Conservation (phyloP, 805 yeast genomes). For the Sugiyamaella marilandica region DNA sequence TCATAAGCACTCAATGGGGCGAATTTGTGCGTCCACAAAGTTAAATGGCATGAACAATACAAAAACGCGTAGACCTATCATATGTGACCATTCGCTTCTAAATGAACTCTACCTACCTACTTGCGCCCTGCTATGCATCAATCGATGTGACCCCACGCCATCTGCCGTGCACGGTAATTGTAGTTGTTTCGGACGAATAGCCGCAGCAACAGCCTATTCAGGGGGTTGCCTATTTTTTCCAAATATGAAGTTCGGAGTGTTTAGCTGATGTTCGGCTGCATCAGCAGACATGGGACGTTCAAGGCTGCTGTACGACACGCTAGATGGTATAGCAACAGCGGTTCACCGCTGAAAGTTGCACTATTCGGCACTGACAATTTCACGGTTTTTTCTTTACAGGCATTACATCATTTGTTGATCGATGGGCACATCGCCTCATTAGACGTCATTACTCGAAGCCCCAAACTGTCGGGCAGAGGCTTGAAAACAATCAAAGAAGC, state of each 20-base stretch:
- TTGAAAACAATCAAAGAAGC: conserved; percentile 44
- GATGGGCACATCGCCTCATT: conserved; percentile 32
- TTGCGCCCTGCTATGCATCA: no score
- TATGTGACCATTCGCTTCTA: no score
- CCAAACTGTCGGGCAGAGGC: conserved; percentile 63
- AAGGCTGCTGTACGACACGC: background rate
- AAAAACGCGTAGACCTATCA: no score
- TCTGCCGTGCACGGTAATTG: background rate
- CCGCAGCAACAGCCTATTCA: background rate
- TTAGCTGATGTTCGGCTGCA: no score
- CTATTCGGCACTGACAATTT: conserved; percentile 78
- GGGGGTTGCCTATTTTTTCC: no score
- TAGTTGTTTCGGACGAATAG: background rate
- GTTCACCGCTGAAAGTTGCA: conserved; percentile 39
- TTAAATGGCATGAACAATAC: no score
- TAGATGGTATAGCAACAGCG: background rate
- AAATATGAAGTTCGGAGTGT: no score
- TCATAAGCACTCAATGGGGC: background rate
- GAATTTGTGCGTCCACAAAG: no score
- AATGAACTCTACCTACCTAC: no score
- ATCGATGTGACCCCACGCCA: background rate
- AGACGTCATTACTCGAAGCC: conserved; percentile 58
- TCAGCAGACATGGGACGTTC: no score
- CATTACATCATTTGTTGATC: conserved; percentile 30
- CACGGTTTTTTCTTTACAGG: conserved; percentile 51